Conservation (phyloP, 2,329 filamentous ascomycete genomes). For the Pseudofabraea citricarpa region DNA sequence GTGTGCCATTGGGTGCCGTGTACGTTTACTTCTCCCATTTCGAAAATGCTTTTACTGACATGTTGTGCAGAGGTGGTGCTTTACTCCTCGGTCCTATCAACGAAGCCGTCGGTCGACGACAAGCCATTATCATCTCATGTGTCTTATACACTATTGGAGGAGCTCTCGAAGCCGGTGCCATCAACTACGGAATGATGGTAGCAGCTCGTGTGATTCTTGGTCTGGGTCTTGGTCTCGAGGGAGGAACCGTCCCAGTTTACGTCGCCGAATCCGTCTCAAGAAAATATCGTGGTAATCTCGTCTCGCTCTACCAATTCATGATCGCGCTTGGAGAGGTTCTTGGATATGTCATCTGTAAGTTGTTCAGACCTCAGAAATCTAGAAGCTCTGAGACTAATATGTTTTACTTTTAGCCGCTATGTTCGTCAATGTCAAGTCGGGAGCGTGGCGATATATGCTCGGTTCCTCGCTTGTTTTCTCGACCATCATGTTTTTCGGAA, state of each 20-base stretch:
- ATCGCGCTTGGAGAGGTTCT: conserved; percentile 71
- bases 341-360: conserved; percentile 66
- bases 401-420: conserved; percentile 45
- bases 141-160: conserved; percentile 67
- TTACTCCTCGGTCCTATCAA: conserved; percentile 62
- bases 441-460: conserved; percentile 71
- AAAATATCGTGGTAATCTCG: conserved; percentile 63
- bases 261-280: conserved; percentile 69
- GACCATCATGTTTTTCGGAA: conserved; percentile 55
- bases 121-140: conserved; percentile 65
- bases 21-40: background rate
- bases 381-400: too few relatives aligned
- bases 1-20: conserved; percentile 68
- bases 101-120: conserved; percentile 61
- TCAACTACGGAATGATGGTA: conserved; percentile 69
- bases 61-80: conserved; percentile 46
- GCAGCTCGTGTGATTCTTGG: conserved; percentile 64
- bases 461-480: conserved; percentile 69
- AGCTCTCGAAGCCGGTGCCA: conserved; percentile 61
- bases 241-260: conserved; percentile 70
- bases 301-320: conserved; percentile 71
- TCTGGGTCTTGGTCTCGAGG: conserved; percentile 66
- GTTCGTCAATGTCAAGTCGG: conserved; percentile 58
- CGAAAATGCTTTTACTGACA: background rate
- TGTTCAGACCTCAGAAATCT: too few relatives aligned